phyloP scores from a whole-genome alignment of 2,329 filamentous ascomycete species.

The Emergomyces pasteurianus region DNA sequence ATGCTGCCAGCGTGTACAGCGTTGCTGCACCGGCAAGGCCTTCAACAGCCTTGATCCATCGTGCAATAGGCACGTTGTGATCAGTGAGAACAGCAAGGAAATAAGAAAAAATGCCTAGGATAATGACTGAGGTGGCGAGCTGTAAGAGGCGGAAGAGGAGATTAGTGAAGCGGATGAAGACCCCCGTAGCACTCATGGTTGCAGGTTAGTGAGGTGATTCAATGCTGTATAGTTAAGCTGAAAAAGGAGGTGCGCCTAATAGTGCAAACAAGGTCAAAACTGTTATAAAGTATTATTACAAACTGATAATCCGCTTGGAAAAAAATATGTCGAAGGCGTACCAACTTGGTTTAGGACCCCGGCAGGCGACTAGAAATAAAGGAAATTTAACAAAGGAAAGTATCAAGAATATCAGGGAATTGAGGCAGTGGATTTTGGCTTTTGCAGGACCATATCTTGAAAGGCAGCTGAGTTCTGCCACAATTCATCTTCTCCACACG shows the following conservation, averaged over 20 bases:
- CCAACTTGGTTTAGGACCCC: not conserved
- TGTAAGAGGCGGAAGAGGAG: conserved; percentile 62
- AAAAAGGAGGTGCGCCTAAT: not conserved
- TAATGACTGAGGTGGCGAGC: conserved; percentile 58
- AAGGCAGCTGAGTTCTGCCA: not conserved
- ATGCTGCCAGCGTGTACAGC: conserved; percentile 61
- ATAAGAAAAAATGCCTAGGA: conserved; percentile 72
- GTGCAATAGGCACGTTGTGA: conserved; percentile 51
- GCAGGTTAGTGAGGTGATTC: not conserved
- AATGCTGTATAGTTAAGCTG: not conserved
- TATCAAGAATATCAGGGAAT: not conserved
- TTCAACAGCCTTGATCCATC: conserved; percentile 59
- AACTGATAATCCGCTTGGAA: not conserved
- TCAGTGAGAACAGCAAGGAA: conserved; percentile 63
- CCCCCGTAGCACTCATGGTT: conserved; percentile 48
- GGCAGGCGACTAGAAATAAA: not conserved
- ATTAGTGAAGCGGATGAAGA: conserved; percentile 56
- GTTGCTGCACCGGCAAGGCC: conserved; percentile 65
- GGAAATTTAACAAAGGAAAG: not conserved
- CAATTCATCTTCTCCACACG: not conserved
- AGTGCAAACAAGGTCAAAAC: not conserved
- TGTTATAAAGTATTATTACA: not conserved
- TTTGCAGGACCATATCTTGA: not conserved
- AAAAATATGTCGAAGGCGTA: not conserved
- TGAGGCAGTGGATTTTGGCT: not conserved